Evolutionary conservation across 352 stramenopile species (phyloP).

Genomic region (Globisporangium uncinulatum): DNA sequence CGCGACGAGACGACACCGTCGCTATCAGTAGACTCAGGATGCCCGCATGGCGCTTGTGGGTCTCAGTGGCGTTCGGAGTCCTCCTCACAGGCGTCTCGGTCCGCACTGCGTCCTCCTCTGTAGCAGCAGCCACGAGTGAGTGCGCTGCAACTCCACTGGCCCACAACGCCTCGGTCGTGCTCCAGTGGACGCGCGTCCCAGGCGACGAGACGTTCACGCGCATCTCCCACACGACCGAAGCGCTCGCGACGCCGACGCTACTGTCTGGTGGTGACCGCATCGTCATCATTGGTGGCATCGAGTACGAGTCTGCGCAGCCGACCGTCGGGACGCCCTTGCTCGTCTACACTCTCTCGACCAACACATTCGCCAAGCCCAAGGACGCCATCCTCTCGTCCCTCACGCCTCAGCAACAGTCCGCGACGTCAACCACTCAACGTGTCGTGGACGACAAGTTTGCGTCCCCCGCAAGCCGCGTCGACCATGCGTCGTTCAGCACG

Average conservation of each 20-base stretch:
- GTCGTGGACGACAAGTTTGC: slow-evolving; percentile 44
- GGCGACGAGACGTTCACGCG: slow-evolving; percentile 40
- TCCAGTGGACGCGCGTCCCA: slow-evolving; percentile 25
- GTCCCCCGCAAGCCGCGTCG: slow-evolving; percentile 47
- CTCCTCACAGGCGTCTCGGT: neutral
- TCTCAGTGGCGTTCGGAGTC: neutral
- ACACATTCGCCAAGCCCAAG: slow-evolving; percentile 31
- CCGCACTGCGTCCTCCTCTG: neutral
- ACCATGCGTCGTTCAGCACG: slow-evolving; percentile 42
- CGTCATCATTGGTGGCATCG: slow-evolving; percentile 57
- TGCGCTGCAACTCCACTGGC: slow-evolving; percentile 6
- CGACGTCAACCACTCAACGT: neutral
- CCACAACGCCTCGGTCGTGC: slow-evolving; percentile 14
- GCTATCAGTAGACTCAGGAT: no score
- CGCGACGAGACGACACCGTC: neutral
- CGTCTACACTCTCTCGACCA: slow-evolving; percentile 38
- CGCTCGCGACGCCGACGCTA: slow-evolving; percentile 9
- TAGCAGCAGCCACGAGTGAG: neutral
- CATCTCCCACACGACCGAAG: slow-evolving; percentile 40
- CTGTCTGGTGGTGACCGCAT: slow-evolving; percentile 18
- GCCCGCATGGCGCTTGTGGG: neutral
- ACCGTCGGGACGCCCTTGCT: slow-evolving; percentile 47
- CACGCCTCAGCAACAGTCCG: slow-evolving; percentile 7
- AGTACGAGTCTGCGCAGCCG: slow-evolving; percentile 65
- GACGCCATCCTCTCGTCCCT: slow-evolving; percentile 52